Conservation (phyloP, 495 filamentous ascomycete species). For the Aspergillus funiculosus region DNA sequence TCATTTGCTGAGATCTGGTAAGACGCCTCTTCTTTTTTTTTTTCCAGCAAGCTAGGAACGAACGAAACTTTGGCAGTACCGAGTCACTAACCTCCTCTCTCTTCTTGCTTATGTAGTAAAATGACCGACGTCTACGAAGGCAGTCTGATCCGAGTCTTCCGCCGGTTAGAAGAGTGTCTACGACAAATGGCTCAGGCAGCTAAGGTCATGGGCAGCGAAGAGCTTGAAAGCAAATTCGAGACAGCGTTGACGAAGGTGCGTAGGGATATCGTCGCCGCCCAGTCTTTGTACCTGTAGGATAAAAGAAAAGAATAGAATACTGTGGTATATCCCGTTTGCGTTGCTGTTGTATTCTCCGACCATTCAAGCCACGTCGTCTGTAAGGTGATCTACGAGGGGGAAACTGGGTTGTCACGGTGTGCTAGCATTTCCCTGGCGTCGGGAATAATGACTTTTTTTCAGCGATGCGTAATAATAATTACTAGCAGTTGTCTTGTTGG, state of each 20-base stretch:
- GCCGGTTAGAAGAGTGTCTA: slow-evolving; percentile 90
- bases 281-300: slow-evolving; percentile 74
- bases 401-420: slow-evolving; percentile 11
- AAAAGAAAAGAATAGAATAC: not conserved
- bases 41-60: too few species aligned
- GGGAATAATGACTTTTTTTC: slow-evolving; percentile 19
- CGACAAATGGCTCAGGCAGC: slow-evolving; percentile 94
- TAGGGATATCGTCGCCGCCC: slow-evolving; percentile 88
- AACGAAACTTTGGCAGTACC: too few species aligned
- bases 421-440: slow-evolving; percentile 26
- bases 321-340: not conserved
- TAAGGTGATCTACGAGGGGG: not conserved
- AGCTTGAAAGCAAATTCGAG: slow-evolving; percentile 86
- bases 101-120: slow-evolving; percentile 57
- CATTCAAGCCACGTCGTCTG: not conserved
- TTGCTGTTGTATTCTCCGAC: not conserved
- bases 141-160: slow-evolving; percentile 90
- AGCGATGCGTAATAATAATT: slow-evolving; percentile 14
- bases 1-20: slow-evolving; percentile 96
- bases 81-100: slow-evolving; percentile 8
- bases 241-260: slow-evolving; percentile 73
- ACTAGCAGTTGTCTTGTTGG: slow-evolving; percentile 1
- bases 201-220: slow-evolving; percentile 96
- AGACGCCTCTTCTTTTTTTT: slow-evolving; percentile 21
- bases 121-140: slow-evolving; percentile 99